These are phyloP conservation scores for Glycyrrhiza uralensis DNA, from an alignment of 306 rosid genomes.

Conservation along the genomic window DNA sequence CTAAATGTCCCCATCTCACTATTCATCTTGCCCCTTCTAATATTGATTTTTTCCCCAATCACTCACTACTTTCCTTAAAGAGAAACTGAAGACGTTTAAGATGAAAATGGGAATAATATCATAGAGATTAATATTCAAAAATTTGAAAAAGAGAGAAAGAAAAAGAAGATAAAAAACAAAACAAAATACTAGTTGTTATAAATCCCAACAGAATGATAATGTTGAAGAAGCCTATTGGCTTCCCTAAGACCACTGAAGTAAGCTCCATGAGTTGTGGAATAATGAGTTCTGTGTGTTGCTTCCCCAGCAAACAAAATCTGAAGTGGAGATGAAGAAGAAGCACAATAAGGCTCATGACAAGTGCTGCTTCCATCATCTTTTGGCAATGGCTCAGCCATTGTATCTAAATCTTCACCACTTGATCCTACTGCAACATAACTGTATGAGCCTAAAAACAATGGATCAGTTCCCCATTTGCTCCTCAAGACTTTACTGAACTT, in stretches of 20 bases:
- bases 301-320: slow-evolving; percentile 96
- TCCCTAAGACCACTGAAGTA: slow-evolving; percentile 96
- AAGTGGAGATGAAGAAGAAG: slow-evolving; percentile 60
- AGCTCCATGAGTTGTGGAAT: slow-evolving; percentile 99
- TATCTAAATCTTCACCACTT: slow-evolving; percentile 84
- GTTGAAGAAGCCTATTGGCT: slow-evolving; percentile 89
- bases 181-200: slow-evolving; percentile 29
- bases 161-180: neutral
- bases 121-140: slow-evolving; percentile 48
- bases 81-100: slow-evolving; percentile 46
- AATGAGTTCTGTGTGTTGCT: slow-evolving; percentile 97
- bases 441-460: slow-evolving; percentile 85
- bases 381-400: slow-evolving; percentile 89
- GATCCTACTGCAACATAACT: slow-evolving; percentile 86
- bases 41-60: slow-evolving; percentile 27
- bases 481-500: slow-evolving; percentile 55
- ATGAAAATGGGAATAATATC: slow-evolving; percentile 52
- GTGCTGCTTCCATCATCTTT: slow-evolving; percentile 23
- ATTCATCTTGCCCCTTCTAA: slow-evolving; percentile 39
- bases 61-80: slow-evolving; percentile 43
- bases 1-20: slow-evolving; percentile 51
- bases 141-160: slow-evolving; percentile 4
- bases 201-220: slow-evolving; percentile 71
- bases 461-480: slow-evolving; percentile 83
- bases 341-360: slow-evolving; percentile 20